Percentiles rank a stretch among this genome's conserved stretches.
phyloP scores from a whole-genome alignment of 768 basidiomycete species.

The Russula abietina region DNA sequence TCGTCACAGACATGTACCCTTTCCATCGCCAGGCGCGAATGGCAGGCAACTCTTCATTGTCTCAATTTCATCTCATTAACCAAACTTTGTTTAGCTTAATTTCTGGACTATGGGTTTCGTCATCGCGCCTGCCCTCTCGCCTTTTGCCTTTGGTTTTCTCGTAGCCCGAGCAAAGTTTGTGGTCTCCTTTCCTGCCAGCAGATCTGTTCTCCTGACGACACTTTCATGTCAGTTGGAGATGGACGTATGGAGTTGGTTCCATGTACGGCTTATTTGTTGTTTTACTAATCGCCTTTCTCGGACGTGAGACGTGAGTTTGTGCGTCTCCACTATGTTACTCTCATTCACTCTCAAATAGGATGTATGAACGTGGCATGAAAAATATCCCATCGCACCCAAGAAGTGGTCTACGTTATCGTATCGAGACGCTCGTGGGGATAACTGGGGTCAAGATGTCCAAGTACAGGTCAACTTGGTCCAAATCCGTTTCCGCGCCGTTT shows the following conservation, averaged over 20 bases:
- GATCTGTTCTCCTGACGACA: neutral
- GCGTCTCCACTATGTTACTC: neutral
- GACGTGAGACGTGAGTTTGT: conserved; percentile 55
- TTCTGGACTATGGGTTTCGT: conserved; percentile 73
- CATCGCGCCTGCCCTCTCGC: conserved; percentile 56
- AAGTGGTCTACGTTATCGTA: conserved; percentile 41
- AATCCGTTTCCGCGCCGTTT: conserved; percentile 41
- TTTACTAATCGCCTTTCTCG: conserved; percentile 50
- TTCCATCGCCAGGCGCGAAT: conserved; percentile 66
- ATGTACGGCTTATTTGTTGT: conserved; percentile 56
- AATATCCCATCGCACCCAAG: conserved; percentile 31
- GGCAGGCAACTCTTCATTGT: conserved; percentile 30
- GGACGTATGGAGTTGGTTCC: conserved; percentile 64
- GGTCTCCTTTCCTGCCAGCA: neutral
- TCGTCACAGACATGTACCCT: conserved; percentile 59
- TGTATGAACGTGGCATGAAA: conserved; percentile 52
- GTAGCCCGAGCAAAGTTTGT: conserved; percentile 45
- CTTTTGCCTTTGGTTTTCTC: conserved; percentile 63
- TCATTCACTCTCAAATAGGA: conserved; percentile 32
- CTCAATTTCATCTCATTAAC: neutral
- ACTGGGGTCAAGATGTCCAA: conserved; percentile 55
- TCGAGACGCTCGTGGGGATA: conserved; percentile 56
- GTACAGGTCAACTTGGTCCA: conserved; percentile 48
- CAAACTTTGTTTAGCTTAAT: conserved; percentile 41
- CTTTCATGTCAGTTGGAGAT: conserved; percentile 43